Evolutionary conservation across 2,329 filamentous ascomycete genomes (phyloP).

Genomic region (Lachnellula suecica): DNA sequence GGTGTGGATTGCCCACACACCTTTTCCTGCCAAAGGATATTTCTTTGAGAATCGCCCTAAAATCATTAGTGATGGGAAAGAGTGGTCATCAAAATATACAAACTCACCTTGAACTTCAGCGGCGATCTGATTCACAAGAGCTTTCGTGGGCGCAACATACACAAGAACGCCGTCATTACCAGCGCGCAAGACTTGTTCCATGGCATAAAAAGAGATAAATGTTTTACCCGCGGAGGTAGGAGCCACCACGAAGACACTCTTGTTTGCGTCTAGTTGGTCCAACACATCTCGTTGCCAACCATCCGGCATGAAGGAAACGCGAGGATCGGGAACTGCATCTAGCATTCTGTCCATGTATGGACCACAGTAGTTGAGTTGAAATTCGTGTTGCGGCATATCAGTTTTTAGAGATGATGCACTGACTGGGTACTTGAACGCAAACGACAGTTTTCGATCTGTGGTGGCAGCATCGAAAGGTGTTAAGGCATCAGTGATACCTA

Average conservation of each 20-base stretch:
- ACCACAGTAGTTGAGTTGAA: constrained; percentile 68
- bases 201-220: constrained; percentile 82
- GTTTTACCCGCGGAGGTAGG: constrained; percentile 81
- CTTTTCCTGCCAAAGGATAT: constrained; percentile 55
- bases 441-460: constrained; percentile 42
- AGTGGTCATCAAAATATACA: background rate
- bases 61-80: constrained; percentile 5
- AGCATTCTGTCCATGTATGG: constrained; percentile 76
- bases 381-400: constrained; percentile 48
- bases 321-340: constrained; percentile 64
- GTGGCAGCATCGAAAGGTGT: constrained; percentile 17
- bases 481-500: constrained; percentile 35
- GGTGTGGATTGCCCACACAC: constrained; percentile 78
- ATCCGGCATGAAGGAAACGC: constrained; percentile 72
- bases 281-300: constrained; percentile 74
- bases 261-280: constrained; percentile 68
- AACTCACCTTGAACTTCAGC: constrained; percentile 66
- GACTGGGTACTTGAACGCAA: constrained; percentile 41
- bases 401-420: constrained; percentile 29
- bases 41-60: constrained; percentile 63
- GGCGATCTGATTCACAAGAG: constrained; percentile 80
- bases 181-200: constrained; percentile 70
- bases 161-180: constrained; percentile 71
- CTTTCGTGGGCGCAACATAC: constrained; percentile 80
- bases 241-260: constrained; percentile 73